phyloP scores from a whole-genome alignment of 805 yeast genomes.

The Myxozyma geophila region DNA sequence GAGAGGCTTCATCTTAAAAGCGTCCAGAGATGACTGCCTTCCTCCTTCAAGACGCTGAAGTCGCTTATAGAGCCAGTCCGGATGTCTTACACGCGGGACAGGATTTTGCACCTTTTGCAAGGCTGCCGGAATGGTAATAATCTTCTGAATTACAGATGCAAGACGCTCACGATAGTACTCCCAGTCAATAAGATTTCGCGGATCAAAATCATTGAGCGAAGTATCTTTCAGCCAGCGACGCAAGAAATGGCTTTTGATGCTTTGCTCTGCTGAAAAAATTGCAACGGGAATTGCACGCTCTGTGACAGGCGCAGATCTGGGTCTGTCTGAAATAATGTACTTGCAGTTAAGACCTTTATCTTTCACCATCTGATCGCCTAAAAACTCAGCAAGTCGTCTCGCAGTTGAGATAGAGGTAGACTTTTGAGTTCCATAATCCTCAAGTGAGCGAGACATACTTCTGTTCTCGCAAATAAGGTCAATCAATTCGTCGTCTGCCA shows the following conservation, averaged over 20 bases:
- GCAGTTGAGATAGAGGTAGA: conserved; percentile 97
- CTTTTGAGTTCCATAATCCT: conserved; percentile 87
- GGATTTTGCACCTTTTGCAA: conserved; percentile 86
- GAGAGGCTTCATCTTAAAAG: conserved; percentile 55
- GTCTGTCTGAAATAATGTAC: conserved; percentile 84
- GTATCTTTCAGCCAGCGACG: conserved; percentile 88
- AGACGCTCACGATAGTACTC: conserved; percentile 85
- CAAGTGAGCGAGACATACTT: conserved; percentile 89
- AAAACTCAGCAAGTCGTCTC: conserved; percentile 85
- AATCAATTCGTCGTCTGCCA: conserved; percentile 92
- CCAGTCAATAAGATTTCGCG: conserved; percentile 92
- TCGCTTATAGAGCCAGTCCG: conserved; percentile 82
- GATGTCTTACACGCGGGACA: conserved; percentile 91
- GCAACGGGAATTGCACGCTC: conserved; percentile 97
- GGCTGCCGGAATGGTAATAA: conserved; percentile 97
- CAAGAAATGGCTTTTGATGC: conserved; percentile 71
- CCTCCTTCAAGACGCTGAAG: conserved; percentile 56
- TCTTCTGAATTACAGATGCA: conserved; percentile 91
- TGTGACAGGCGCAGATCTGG: conserved; percentile 85
- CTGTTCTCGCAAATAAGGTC: conserved; percentile 95
- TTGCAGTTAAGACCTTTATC: conserved; percentile 96
- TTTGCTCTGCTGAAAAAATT: conserved; percentile 80
- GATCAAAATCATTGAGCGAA: conserved; percentile 77
- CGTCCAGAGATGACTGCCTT: conserved; percentile 66
- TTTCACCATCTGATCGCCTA: conserved; percentile 95